These are phyloP conservation scores for Benincasa hispida DNA, from an alignment of 306 rosid genomes.

Conservation along the genomic window DNA sequence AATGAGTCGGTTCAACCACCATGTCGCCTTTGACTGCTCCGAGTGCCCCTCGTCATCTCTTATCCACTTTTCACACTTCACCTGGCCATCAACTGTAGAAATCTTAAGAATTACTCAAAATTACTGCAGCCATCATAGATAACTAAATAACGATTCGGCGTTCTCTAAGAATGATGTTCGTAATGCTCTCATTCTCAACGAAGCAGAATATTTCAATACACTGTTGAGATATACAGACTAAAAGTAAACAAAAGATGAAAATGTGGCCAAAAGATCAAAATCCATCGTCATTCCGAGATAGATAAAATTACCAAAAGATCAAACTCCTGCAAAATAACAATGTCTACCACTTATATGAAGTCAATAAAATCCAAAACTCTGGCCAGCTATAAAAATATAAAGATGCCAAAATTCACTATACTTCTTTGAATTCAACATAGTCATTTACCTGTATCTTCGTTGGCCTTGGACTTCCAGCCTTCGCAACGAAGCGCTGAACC, in stretches of 20 bases:
- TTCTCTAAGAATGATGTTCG: neutral
- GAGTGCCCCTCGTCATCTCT: constrained; percentile 38
- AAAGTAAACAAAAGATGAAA: neutral
- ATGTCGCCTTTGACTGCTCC: constrained; percentile 52
- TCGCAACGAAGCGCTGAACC: constrained; percentile 71
- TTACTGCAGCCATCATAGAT: neutral
- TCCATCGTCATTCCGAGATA: neutral
- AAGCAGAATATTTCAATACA: neutral
- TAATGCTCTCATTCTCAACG: neutral
- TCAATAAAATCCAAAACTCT: constrained; percentile 1
- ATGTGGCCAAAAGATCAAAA: neutral
- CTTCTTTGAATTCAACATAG: neutral
- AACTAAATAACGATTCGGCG: neutral
- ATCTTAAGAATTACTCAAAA: constrained; percentile 23
- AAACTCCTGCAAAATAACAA: neutral
- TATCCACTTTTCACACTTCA: constrained; percentile 95
- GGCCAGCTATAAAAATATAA: neutral
- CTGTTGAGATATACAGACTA: neutral
- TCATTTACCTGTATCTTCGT: constrained; percentile 75
- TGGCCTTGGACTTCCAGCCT: constrained; percentile 87
- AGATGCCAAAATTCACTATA: neutral
- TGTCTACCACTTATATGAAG: neutral
- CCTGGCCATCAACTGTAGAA: constrained; percentile 77
- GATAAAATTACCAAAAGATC: neutral
- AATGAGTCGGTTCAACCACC: constrained; percentile 79